Base-by-base conservation (phyloP, 2,329 filamentous ascomycete genomes). In the Laburnicola sp. region DNA sequence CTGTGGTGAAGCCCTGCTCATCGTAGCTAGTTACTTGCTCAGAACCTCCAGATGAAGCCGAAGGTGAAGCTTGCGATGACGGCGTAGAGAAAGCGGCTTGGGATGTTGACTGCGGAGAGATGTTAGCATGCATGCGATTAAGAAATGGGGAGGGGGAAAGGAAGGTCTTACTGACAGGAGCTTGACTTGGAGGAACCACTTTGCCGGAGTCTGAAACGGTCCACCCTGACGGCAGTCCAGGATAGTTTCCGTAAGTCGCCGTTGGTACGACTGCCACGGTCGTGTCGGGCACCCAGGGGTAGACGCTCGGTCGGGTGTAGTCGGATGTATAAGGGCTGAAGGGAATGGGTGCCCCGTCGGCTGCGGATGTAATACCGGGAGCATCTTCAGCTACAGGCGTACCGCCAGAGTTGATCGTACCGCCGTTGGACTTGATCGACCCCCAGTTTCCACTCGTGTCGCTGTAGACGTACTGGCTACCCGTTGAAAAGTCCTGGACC, bases 401-500 rank as follows among this genome's bases (percentile, higher is more conserved):
- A 30, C 78, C 82, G 30, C 80, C 81, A 56, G 75, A 74, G 71
- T 91, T 90, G 71, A 97, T 78, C 58, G 78, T 74, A 54, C 94
- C 94, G 58, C 85, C 91, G n/a, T 87, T 82, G 46, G 93, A 85
- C 62, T 83, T 75, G 72, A 99, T 97, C 42, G 89, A 93, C 59
- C 83, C 68, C 89, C 91, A 96, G 22, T 79, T 82, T 41, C 94
- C 94, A 41, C 82, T 86, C 32, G 80, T 83, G 70, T 94, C 89
- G 59, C 83, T 83, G 76, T 97, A 99, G 50, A 77, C 79, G 79
- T 99, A 99, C 57, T 87, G 78, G 16, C 82, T 86, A 47, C 94
- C 94, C 1, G 92, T 97, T 22, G 92, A 97, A 78, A 97, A 99
- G 77, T 99, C 94, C 45, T 86, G 86, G 36, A 96, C 83, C 48